These are phyloP conservation scores for Penicillium antarcticum DNA, from an alignment of 495 filamentous ascomycete species.

Conservation along the genomic window DNA sequence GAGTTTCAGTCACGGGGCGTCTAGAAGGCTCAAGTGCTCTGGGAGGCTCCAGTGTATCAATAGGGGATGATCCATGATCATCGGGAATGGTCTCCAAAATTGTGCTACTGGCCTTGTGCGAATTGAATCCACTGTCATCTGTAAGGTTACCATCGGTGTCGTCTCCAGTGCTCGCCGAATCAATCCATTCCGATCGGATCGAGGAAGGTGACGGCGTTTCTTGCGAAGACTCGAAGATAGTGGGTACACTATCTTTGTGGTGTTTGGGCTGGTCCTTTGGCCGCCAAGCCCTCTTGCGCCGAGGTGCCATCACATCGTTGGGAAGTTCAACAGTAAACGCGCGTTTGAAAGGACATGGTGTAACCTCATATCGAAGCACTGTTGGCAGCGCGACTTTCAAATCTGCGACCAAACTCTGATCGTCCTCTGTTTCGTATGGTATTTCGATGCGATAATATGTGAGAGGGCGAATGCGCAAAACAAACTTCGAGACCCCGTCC, in stretches of 20 bases:
- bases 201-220: conserved; percentile 4
- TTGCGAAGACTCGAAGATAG: neutral
- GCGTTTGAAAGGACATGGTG: conserved; percentile 78
- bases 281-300: conserved; percentile 67
- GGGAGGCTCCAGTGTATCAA: conserved; percentile 14
- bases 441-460: conserved; percentile 89
- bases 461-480: conserved; percentile 72
- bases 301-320: conserved; percentile 60
- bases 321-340: conserved; percentile 74
- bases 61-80: conserved; percentile 17
- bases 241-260: conserved; percentile 40
- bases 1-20: conserved; percentile 34
- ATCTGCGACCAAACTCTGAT: conserved; percentile 55
- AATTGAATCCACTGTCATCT: conserved; percentile 33
- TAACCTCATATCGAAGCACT: conserved; percentile 80
- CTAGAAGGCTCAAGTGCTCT: conserved; percentile 12
- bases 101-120: conserved; percentile 23
- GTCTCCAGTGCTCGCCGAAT: conserved; percentile 31
- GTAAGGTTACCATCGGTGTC: conserved; percentile 40
- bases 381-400: conserved; percentile 66
- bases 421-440: conserved; percentile 57
- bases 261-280: conserved; percentile 60
- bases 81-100: conserved; percentile 26
- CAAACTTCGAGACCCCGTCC: conserved; percentile 77
- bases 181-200: conserved; percentile 18